A percentile compares a stretch with the other conserved stretches of the same genome.
Conservation (phyloP, 2,329 filamentous ascomycete genomes). For the Trichoderma polysporum region DNA sequence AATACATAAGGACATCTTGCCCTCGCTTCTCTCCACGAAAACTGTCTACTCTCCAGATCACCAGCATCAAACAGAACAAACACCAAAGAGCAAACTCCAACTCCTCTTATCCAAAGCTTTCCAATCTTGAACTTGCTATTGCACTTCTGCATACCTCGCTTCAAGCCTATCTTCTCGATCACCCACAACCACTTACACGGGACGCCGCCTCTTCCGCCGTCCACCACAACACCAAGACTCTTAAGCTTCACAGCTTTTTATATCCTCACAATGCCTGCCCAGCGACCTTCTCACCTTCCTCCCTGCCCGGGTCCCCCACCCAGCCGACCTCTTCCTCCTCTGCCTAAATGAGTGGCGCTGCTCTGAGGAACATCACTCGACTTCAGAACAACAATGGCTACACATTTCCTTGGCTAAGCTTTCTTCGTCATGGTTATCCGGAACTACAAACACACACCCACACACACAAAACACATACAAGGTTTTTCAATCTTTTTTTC, state of each 20-base stretch:
- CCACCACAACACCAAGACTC: slow-evolving; percentile 20
- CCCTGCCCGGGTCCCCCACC: slow-evolving; percentile 66
- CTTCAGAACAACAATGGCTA: slow-evolving; percentile 28
- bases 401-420: background rate
- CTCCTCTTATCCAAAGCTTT: background rate
- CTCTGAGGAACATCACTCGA: background rate
- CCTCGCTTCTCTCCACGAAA: slow-evolving; percentile 19
- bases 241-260: slow-evolving; percentile 12
- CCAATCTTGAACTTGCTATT: background rate
- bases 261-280: slow-evolving; percentile 50
- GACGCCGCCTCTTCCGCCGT: slow-evolving; percentile 15
- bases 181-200: slow-evolving; percentile 13
- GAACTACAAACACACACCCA: slow-evolving; percentile 1
- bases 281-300: slow-evolving; percentile 65
- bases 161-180: background rate
- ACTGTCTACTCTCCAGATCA: slow-evolving; percentile 14
- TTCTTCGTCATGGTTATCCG: slow-evolving; percentile 12
- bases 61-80: slow-evolving; percentile 1
- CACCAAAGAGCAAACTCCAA: background rate
- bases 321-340: slow-evolving; percentile 62
- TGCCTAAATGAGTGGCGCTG: slow-evolving; percentile 56
- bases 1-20: slow-evolving; percentile 33
- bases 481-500: background rate
- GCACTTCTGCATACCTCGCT: background rate
- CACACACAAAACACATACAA: no score